Evolutionary conservation across 2,329 filamentous ascomycete genomes (phyloP), one percentile per base, ranked within the genome.

Genomic region (Colletotrichum agaves): DNA sequence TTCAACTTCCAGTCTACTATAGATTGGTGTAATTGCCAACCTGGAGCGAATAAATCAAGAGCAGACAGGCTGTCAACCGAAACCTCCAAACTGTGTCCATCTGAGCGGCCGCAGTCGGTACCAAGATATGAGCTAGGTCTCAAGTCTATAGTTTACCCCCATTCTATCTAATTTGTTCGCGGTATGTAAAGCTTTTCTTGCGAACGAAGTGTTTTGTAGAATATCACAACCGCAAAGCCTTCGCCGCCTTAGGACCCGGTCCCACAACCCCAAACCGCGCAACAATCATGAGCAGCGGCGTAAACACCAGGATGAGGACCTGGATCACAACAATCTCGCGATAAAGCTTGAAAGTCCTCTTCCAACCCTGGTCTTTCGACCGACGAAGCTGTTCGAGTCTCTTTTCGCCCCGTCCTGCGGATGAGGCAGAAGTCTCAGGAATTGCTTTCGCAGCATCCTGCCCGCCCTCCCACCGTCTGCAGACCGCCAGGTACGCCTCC

Each of bases 401-500:
- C n/a, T 39, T n/a, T 8, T 46, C 15, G 4, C 21, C 31, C 35
- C 33, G n/a, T 31, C 19, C 15, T 21, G 2, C 37, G 2, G 23
- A 27, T 2, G 23, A 35, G 8, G 41, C 31, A 8, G 11, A 37
- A 37, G 35, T 37, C 35, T 11, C 35, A 15, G 35, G 35, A 37
- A 37, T 8, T 15, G 35, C 35, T 37, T 37, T 10, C 0, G 41
- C 17, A 3, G 41, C 17, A 3, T 33, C 27, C 3, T 21, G 17
- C 1, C 12, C 39, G 2, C 39, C 60, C 39, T 64, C 37, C 46
- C 58, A 62, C 3, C 69, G 46, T 2, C 61, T 3, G 69, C 87
- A 88, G 2, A 93, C 84, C 49, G 90, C 85, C 23, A 89, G 75
- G 74, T 90, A 95, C 71, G 86, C 78, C 75, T 86, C 86, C 1